These are phyloP conservation scores for Colletotrichum musae DNA, from an alignment of 2,329 filamentous ascomycete genomes.

Conservation along the genomic window DNA sequence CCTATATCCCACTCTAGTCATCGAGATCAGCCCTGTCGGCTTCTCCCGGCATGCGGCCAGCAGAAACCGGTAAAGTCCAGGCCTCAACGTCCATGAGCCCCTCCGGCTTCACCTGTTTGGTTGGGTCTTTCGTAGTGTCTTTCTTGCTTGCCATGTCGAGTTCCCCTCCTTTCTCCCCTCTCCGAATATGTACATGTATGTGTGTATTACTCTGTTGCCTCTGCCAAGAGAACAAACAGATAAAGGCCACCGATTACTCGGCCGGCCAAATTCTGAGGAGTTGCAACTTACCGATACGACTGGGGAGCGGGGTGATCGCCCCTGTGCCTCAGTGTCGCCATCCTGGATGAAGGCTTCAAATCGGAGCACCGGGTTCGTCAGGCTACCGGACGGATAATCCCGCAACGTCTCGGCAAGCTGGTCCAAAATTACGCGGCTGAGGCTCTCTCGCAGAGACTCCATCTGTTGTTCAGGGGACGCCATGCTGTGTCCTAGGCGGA, in stretches of 20 bases:
- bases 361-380: slow-evolving; percentile 40
- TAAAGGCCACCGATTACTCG: background rate
- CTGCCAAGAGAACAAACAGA: too few relatives aligned
- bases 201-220: too few relatives aligned
- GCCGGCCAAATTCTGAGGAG: background rate
- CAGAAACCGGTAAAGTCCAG: too few relatives aligned
- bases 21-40: too few relatives aligned
- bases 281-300: slow-evolving; percentile 40
- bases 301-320: slow-evolving; percentile 38
- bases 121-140: too few relatives aligned
- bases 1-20: too few relatives aligned
- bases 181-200: too few relatives aligned
- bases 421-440: slow-evolving; percentile 41
- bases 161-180: too few relatives aligned
- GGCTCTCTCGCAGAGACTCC: slow-evolving; percentile 38
- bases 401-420: slow-evolving; percentile 39
- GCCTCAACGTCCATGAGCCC: too few relatives aligned
- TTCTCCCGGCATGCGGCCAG: too few relatives aligned
- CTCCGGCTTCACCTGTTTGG: too few relatives aligned
- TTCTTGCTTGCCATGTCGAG: too few relatives aligned
- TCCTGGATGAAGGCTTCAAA: slow-evolving; percentile 42
- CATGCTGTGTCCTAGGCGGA: slow-evolving; percentile 29
- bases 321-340: slow-evolving; percentile 34
- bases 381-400: slow-evolving; percentile 40
- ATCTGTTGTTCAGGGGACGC: slow-evolving; percentile 40